Percentiles rank a stretch among this genome's conserved stretches.
phyloP scores from a whole-genome alignment of 176 grass and related monocot species.

The Carex littledalei region DNA sequence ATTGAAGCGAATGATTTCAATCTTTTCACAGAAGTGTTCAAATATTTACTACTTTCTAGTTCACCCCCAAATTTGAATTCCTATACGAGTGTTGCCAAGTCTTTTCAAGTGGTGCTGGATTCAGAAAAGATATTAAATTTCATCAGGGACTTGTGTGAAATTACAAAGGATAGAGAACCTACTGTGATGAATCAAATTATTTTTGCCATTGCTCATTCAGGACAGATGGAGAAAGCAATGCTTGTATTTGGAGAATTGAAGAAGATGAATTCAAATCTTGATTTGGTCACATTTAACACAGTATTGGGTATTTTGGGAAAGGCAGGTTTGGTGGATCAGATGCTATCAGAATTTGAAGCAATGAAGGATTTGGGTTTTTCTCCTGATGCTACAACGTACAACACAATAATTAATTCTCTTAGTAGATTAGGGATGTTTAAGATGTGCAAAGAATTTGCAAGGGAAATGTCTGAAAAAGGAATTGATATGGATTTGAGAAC shows the following conservation, averaged over 20 bases:
- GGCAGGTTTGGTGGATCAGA: constrained; percentile 50
- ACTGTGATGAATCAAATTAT: constrained; percentile 69
- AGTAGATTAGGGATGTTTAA: constrained; percentile 53
- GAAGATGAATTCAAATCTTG: constrained; percentile 34
- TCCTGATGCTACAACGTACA: constrained; percentile 81
- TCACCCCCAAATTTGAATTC: constrained; percentile 53
- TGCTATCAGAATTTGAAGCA: constrained; percentile 54
- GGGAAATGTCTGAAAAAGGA: constrained; percentile 59
- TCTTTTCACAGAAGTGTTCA: constrained; percentile 68
- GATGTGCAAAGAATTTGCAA: constrained; percentile 49
- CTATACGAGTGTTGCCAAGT: constrained; percentile 56
- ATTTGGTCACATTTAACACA: constrained; percentile 76
- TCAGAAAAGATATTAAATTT: constrained; percentile 45
- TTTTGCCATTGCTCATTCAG: constrained; percentile 39
- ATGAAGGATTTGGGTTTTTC: constrained; percentile 56
- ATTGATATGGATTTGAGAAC: constrained; percentile 69
- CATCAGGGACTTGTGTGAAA: constrained; percentile 59
- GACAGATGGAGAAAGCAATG: constrained; percentile 59
- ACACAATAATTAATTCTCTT: constrained; percentile 74
- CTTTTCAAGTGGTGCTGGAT: constrained; percentile 44
- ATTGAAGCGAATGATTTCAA: constrained; percentile 42
- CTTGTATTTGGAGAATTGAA: constrained; percentile 69
- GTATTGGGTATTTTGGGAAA: constrained; percentile 67
- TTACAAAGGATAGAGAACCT: constrained; percentile 40
- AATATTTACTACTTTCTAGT: constrained; percentile 58